Percentiles rank a stretch among this genome's conserved stretches.
phyloP scores from a whole-genome alignment of 352 stramenopile species.

The Phytophthora sojae region DNA sequence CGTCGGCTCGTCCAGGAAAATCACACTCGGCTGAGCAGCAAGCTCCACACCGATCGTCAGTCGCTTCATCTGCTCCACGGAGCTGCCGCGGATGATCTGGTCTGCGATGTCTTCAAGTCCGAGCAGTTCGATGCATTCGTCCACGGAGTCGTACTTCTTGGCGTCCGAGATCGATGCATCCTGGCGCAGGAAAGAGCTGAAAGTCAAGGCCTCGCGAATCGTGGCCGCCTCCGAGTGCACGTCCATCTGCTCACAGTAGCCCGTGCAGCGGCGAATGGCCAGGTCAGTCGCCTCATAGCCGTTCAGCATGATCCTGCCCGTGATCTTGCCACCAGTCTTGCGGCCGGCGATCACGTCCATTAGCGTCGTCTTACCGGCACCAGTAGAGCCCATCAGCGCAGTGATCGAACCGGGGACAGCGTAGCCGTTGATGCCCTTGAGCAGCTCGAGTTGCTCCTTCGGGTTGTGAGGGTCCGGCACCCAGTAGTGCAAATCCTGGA shows the following conservation, averaged over 20 bases:
- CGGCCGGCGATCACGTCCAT: not conserved
- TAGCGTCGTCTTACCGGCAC: not conserved
- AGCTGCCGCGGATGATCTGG: conserved; percentile 39
- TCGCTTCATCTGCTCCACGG: conserved; percentile 30
- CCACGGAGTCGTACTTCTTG: conserved; percentile 35
- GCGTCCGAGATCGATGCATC: conserved; percentile 28
- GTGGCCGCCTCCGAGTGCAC: conserved; percentile 77
- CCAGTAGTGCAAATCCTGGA: conserved; percentile 24
- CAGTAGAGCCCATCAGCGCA: not conserved
- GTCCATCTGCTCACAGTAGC: conserved; percentile 88
- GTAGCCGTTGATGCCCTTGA: conserved; percentile 6
- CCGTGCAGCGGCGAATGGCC: conserved; percentile 55
- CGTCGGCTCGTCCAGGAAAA: not conserved
- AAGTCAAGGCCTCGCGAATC: conserved; percentile 76
- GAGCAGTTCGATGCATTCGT: conserved; percentile 35
- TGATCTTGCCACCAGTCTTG: not conserved
- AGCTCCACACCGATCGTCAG: conserved; percentile 81
- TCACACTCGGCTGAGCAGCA: conserved; percentile 28
- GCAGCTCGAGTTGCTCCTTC: conserved; percentile 4
- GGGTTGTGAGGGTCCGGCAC: conserved; percentile 15
- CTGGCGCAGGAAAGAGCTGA: conserved; percentile 79
- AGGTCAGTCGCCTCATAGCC: conserved; percentile 49
- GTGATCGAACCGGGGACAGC: conserved; percentile 1
- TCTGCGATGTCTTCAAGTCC: conserved; percentile 37
- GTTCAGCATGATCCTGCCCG: conserved; percentile 31